phyloP scores from a whole-genome alignment of 1,139 yeast genomes.

The Zygotorulaspora mrakii region DNA sequence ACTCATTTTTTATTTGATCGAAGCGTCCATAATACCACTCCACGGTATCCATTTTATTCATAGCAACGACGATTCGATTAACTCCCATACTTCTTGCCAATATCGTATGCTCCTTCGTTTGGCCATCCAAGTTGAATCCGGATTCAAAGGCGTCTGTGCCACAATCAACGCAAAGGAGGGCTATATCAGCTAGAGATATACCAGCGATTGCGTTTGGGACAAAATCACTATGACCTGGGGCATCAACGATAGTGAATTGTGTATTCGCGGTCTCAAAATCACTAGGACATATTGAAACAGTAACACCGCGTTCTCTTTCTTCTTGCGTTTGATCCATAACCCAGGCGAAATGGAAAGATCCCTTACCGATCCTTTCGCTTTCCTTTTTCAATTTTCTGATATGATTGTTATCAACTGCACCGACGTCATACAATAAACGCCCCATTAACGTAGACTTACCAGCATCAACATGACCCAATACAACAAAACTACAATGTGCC shows the following conservation, averaged over 20 bases:
- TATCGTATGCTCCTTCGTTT: constrained; percentile 88
- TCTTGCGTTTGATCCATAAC: constrained; percentile 92
- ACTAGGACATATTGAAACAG: constrained; percentile 87
- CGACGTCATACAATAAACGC: constrained; percentile 72
- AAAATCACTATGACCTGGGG: constrained; percentile 97
- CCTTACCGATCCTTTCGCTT: constrained; percentile 78
- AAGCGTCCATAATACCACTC: constrained; percentile 69
- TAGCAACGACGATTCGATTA: constrained; percentile 67
- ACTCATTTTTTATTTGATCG: constrained; percentile 54
- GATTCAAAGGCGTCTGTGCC: constrained; percentile 83
- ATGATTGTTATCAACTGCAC: constrained; percentile 73
- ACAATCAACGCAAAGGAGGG: constrained; percentile 56
- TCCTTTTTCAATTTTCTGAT: constrained; percentile 76
- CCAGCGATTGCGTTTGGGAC: constrained; percentile 99
- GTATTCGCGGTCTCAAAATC: constrained; percentile 65
- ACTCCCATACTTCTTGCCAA: constrained; percentile 82
- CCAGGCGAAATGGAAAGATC: constrained; percentile 97
- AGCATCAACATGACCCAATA: constrained; percentile 96
- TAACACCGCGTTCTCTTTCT: constrained; percentile 86
- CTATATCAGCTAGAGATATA: constrained; percentile 76
- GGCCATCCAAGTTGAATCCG: constrained; percentile 84
- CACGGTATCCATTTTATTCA: constrained; percentile 81
- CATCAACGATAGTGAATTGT: constrained; percentile 85
- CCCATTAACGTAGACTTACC: constrained; percentile 97
- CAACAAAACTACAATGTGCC: constrained; percentile 75